A percentile compares a stretch with the other conserved stretches of the same genome.
Evolutionary conservation across 2,329 filamentous ascomycete genomes (phyloP).

Genomic region (Claviceps maximensis): DNA sequence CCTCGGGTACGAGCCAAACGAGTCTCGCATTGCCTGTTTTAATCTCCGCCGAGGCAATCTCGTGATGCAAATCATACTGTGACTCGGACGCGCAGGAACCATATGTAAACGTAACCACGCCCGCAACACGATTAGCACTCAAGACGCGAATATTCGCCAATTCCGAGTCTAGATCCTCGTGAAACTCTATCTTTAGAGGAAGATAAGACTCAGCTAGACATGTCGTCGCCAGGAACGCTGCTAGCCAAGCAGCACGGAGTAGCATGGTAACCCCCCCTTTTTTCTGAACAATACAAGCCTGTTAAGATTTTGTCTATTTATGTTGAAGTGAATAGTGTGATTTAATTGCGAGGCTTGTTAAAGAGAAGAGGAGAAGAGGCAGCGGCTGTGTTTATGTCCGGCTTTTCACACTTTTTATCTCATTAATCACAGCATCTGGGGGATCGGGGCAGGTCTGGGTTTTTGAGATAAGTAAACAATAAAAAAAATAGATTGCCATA

Average conservation of each 20-base stretch:
- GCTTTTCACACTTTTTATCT: too few relatives aligned
- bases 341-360: too few relatives aligned
- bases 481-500: too few relatives aligned
- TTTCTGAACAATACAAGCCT: too few relatives aligned
- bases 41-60: constrained; percentile 16
- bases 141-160: background rate
- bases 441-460: too few relatives aligned
- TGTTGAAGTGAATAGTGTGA: too few relatives aligned
- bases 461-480: too few relatives aligned
- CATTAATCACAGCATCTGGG: too few relatives aligned
- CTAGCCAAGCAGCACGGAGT: background rate
- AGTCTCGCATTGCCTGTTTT: background rate
- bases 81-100: background rate
- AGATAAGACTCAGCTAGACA: background rate
- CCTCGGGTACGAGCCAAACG: constrained; percentile 4
- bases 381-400: too few relatives aligned
- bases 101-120: background rate
- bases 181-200: background rate
- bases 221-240: background rate
- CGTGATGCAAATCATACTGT: background rate
- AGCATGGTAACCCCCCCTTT: background rate
- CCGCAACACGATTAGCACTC: background rate
- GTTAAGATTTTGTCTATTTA: too few relatives aligned
- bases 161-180: background rate
- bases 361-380: too few relatives aligned